phyloP scores from a whole-genome alignment of 2,329 filamentous ascomycete genomes.

The Penicillium sp. region DNA sequence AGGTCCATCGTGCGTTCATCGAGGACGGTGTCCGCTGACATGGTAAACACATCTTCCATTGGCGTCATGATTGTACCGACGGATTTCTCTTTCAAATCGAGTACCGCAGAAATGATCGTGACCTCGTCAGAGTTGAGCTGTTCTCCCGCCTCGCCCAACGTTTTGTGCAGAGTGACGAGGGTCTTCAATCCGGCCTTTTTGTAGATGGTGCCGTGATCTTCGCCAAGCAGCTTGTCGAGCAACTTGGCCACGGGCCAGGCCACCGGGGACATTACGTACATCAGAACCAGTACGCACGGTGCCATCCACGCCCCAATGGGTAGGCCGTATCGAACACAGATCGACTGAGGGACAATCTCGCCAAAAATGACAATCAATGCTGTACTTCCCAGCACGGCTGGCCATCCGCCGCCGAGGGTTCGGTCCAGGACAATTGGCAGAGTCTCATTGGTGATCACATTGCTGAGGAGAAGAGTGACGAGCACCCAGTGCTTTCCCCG shows the following conservation, averaged over 20 bases:
- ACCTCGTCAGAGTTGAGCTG: conserved; percentile 96
- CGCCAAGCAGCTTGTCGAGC: conserved; percentile 87
- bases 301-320: conserved; percentile 95
- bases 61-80: conserved; percentile 98
- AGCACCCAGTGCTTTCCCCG: conserved; percentile 98
- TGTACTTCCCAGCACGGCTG: conserved; percentile 90
- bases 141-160: conserved; percentile 78
- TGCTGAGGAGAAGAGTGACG: conserved; percentile 88
- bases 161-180: conserved; percentile 91
- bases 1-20: conserved; percentile 94
- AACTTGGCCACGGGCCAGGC: conserved; percentile 96
- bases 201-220: conserved; percentile 95
- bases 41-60: conserved; percentile 94
- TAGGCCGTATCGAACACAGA: conserved; percentile 94
- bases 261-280: conserved; percentile 88
- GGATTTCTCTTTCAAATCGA: conserved; percentile 94
- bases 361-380: conserved; percentile 97
- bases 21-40: conserved; percentile 91
- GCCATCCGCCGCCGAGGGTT: conserved; percentile 90
- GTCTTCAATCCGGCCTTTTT: conserved; percentile 98
- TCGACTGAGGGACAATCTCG: conserved; percentile 91
- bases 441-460: conserved; percentile 98
- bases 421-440: conserved; percentile 92
- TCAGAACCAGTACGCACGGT: conserved; percentile 79
- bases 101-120: conserved; percentile 94